Evolutionary conservation across 2,329 filamentous ascomycete species (phyloP), one percentile per base, ranked within the genome.

Genomic region (Trichoderma harzianum): DNA sequence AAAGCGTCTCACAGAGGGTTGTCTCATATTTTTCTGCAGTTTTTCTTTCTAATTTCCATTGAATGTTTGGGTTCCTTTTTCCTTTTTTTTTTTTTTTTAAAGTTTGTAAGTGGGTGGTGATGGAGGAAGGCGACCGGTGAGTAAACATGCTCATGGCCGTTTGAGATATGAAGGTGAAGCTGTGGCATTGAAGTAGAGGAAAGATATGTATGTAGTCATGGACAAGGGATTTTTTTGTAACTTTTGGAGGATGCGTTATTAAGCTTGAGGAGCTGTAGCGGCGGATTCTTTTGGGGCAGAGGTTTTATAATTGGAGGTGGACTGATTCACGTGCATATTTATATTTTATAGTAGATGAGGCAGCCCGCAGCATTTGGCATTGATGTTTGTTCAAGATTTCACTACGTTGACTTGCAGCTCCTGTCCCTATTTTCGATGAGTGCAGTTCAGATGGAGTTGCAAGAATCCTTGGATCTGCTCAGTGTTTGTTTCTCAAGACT

Each of bases 201-300:
- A 32, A 63, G 39, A 32, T 30, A 34, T 72, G 21, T 55, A 67
- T 30, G 32, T 69, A 69, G 66, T 10, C 32, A 36, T 60, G 43
- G 51, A 32, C 8, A 12, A 51, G 21, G 34, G 71, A 74, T 72
- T 73, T 76, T 73, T 76, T 78, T 63, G 75, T 77, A 77, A 74
- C 76, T 74, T n/a, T 77, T 72, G 75, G 60, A 43, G 51, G 58
- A 60, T 60, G 58, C 28, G 61, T 26, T 21, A 36, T 21, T 5
- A 21, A 24, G 21, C 47, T 53, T 53, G 10, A 32, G 51, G 53
- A 55, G 21, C 51, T 39, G 57, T 53, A 43, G 34, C 47, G 30
- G 21, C 36, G 34, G 47, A 47, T 36, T 66, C 55, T 71, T 66
- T 73, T 76, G 69, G 67, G 72, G 71, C 70, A 73, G 75, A 70